phyloP scores from a whole-genome alignment of 257 asterid species.

The Plectranthus barbatus region DNA sequence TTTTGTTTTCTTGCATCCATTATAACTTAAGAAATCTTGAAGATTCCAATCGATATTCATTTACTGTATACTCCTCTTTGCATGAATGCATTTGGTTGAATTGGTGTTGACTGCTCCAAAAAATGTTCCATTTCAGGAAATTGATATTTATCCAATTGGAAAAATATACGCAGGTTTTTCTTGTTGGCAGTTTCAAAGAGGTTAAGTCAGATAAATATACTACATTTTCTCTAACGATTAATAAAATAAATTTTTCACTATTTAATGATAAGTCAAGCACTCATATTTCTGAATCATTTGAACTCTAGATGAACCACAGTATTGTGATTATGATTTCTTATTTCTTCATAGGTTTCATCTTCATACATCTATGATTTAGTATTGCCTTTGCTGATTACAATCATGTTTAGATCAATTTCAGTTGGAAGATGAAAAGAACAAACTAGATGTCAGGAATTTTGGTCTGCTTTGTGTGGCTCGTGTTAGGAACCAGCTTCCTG shows the following conservation, averaged over 20 bases:
- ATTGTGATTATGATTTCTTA: background rate
- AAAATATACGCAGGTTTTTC: background rate
- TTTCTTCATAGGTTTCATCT: constrained; percentile 1
- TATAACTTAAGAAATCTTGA: background rate
- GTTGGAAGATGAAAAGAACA: background rate
- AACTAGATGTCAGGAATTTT: background rate
- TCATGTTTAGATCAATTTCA: background rate
- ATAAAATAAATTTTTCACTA: background rate
- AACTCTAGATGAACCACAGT: background rate
- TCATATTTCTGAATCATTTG: background rate
- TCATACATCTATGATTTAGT: background rate
- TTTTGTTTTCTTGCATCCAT: too few relatives aligned
- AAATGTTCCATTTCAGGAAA: background rate
- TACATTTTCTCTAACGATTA: background rate
- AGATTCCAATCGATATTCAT: background rate
- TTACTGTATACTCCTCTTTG: background rate
- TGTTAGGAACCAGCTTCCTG: background rate
- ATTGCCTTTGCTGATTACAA: background rate
- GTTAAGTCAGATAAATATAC: background rate
- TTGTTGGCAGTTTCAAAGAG: background rate
- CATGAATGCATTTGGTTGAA: background rate
- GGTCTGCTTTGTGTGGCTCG: background rate
- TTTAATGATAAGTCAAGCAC: background rate
- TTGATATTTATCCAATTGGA: background rate
- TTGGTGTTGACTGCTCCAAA: background rate